Conservation (phyloP, 495 filamentous ascomycete species). For the Penicillium pulvis region DNA sequence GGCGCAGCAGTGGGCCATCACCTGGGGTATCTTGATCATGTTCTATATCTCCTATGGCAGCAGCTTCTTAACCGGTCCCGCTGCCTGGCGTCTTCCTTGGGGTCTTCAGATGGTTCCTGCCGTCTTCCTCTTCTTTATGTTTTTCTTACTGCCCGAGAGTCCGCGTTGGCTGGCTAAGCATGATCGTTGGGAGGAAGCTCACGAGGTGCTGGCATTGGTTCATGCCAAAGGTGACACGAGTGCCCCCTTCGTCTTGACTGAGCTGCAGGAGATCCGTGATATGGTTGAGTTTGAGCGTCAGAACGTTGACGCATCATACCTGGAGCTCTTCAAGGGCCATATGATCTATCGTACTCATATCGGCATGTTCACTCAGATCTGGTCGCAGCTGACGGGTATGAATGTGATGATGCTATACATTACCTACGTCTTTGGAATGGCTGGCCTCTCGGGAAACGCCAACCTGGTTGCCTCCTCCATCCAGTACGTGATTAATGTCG, state of each 20-base stretch:
- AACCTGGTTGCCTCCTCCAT: constrained; percentile 69
- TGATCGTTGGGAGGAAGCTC: constrained; percentile 69
- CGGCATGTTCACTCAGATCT: constrained; percentile 79
- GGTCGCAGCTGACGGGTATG: constrained; percentile 83
- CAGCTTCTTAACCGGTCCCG: constrained; percentile 62
- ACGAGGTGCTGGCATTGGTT: constrained; percentile 60
- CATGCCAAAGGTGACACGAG: constrained; percentile 65
- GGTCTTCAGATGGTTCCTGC: constrained; percentile 73
- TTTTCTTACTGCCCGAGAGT: constrained; percentile 68
- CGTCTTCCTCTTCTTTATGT: constrained; percentile 57
- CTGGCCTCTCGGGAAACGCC: constrained; percentile 56
- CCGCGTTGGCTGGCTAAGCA: constrained; percentile 74
- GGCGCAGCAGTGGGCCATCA: constrained; percentile 75
- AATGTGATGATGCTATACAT: constrained; percentile 80
- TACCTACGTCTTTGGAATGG: constrained; percentile 72
- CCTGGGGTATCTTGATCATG: constrained; percentile 80
- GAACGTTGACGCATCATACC: constrained; percentile 62
- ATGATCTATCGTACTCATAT: constrained; percentile 78
- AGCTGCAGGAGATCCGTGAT: constrained; percentile 69
- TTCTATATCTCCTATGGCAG: constrained; percentile 50
- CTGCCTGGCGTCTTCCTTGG: constrained; percentile 74
- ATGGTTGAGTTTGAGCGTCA: constrained; percentile 70
- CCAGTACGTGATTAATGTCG: constrained; percentile 67
- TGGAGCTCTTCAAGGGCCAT: constrained; percentile 66
- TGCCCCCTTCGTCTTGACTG: constrained; percentile 61